Evolutionary conservation across 2,329 filamentous ascomycete genomes (phyloP), one percentile per base, ranked within the genome.

Genomic region (Plectosphaerella plurivora): DNA sequence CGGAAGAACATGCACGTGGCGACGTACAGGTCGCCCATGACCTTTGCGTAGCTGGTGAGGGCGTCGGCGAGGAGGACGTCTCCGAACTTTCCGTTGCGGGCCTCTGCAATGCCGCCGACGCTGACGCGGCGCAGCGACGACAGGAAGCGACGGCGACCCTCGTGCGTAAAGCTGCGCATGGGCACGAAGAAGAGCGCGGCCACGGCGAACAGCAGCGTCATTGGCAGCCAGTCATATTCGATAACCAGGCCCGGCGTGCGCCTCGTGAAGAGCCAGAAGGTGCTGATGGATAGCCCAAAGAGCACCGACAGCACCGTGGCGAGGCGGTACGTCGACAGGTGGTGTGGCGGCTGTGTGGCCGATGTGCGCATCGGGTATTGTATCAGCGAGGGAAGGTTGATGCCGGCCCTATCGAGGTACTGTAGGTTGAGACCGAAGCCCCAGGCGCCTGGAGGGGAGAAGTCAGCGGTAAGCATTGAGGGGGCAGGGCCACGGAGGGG

Each of bases 31-130:
- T 99, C 94, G 22, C 87, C 93, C 25, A 96, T 77, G 28, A 97
- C 88, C 69, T 95, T 96, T 56, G 93, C 87, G 68, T 97, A 99
- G 63, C 89, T 95, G 42, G 94, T 99, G 61, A 97, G 73, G 51
- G 91, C 93, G 78, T 99, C 94, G 35, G 94, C 92, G 16, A 99
- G 82, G 53, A 99, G 73, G 50, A 97, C 88, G 66, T 99, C 94
- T 52, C 91, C 93, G 63, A 97, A 97, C 65, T 96, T 96, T 51
- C 93, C 91, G 68, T 97, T 89, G 60, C 89, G 83, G 1, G 89
- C 77, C 69, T 93, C 87, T 14, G 94, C 93, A 22, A 99, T 79
- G 0, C 93, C 92, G 22, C 94, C 94, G 44, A 97, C 74, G 60
- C 83, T 83, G 55, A 97, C 84, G 52, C 94, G 87, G 55, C 84